Base-by-base conservation (phyloP, 331 rosid species). In the Cucumis variabilis region DNA sequence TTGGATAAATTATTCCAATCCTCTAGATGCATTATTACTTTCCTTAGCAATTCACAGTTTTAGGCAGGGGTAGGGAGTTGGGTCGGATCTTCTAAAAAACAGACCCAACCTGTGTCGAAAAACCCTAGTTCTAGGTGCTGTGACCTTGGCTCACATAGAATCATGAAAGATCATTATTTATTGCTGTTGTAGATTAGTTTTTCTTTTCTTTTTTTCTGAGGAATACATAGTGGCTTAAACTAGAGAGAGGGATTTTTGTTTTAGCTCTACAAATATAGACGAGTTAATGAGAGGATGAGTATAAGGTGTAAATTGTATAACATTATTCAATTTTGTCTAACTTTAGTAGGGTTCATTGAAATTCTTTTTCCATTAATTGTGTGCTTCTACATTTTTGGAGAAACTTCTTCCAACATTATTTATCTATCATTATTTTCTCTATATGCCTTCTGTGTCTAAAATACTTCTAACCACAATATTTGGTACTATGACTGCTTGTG, bases 1-100 rank as follows among this genome's bases (percentile, higher is more conserved):
- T 93, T 95, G 71, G 98, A 97, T 67, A 93, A 89, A 70, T 84
- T 97, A 90, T 95, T 97, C 85, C 98, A 97, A 67, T 91, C 93
- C 73, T 33, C 89, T 9, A 91, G 99, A 88, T 97, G 98, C 84
- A 90, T 94, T 91, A 90, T 97, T 73, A 89, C 94, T 65, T 97
- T 95, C 88, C 94, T 95, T 30, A 89, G 98, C 92, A 93, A 95
- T 86, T 93, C 98, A 50, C 97, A 92, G 86, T 90, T 94, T 87
- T 94, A 90, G 82, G 82, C 70, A 2, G 60, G 60, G 60, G 60
- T 53, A 53, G 60, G 13, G 60, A 4, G 60, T 53, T 4, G 60
- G 16, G 60, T 53, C 60, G 0, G 60, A 4, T 53, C 6, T 53
- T 53, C 60, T 53, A 12, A 53, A 53, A 53, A 2, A 53, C 16